Base-by-base conservation (phyloP, 2,329 filamentous ascomycete genomes). In the Pyricularia grisea region DNA sequence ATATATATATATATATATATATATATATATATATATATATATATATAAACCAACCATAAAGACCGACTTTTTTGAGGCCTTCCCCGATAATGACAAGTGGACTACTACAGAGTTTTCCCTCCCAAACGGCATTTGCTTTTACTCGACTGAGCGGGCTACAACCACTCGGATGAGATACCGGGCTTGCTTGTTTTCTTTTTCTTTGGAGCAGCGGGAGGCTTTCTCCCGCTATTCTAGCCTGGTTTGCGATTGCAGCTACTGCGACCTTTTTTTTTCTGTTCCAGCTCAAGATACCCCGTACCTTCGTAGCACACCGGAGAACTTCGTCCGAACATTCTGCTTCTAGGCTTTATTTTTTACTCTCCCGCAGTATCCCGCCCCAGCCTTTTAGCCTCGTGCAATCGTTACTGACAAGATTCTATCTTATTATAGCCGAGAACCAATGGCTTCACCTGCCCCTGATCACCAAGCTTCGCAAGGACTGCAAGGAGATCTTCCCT, bases 391-490 rank as follows among this genome's bases (percentile, higher is more conserved):
- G 6, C 33, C 33, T 36, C 12, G 33, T 36, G 33, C 42, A n/a
- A 1, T 50, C 17, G 42, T 50, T 50, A 50, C 42, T 50, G 17
- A 50, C 42, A 7, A 50, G 1, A 1, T 2, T n/a, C 17, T 7
- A 20, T 50, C 6, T 50, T 20, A n/a, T n/a, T n/a, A 10, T 20
- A 50, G 95, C 94, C 76, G 95, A 99, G 87, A 99, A 97, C 89
- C 94, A 97, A 84, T 99, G 95, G 95, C 91, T 99, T 71, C 95
- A 99, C 85, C 88, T 99, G 76, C 87, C 90, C 71, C 89, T 99
- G 76, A 99, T 99, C 83, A 88, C 90, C 79, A 88, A 94, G 84
- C 91, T 99, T 77, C 97, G 97, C 89, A 94, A 97, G 87, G 88
- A 93, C 78, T 97, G 94, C 91, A 91, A 91, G 81, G 91, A 95